Conservation (phyloP, 2,329 filamentous ascomycete genomes). For the Conoideocrella luteorostrata region DNA sequence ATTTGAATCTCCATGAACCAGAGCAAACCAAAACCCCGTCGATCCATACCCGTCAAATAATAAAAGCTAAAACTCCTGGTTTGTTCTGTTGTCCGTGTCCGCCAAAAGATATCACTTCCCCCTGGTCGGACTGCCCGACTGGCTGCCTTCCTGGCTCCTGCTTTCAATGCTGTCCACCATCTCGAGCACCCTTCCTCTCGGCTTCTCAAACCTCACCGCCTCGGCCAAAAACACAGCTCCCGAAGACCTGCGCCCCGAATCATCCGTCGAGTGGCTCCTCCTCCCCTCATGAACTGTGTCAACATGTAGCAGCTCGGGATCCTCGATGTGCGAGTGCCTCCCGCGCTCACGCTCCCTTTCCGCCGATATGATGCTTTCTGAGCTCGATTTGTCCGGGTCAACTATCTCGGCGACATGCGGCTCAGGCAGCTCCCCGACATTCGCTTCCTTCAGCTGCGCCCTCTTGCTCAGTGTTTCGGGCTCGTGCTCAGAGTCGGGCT, state of each 20-base stretch:
- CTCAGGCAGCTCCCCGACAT: conserved; percentile 9
- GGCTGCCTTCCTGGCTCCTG: conserved; percentile 35
- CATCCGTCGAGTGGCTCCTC: conserved; percentile 22
- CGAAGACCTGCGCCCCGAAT: conserved; percentile 23
- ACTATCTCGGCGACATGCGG: conserved; percentile 34
- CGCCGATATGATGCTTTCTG: not conserved
- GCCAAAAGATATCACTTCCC: not conserved
- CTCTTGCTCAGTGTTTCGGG: not conserved
- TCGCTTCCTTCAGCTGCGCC: conserved; percentile 3
- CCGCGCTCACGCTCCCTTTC: not conserved
- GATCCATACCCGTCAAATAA: too few relatives aligned
- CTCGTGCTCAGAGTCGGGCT: conserved; percentile 23
- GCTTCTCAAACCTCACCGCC: conserved; percentile 35
- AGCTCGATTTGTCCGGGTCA: conserved; percentile 19
- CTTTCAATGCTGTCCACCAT: conserved; percentile 53
- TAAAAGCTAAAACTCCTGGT: too few relatives aligned
- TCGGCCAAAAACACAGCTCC: conserved; percentile 38
- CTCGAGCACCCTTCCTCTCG: conserved; percentile 41
- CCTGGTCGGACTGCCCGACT: conserved; percentile 30
- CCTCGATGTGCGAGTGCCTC: not conserved
- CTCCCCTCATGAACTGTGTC: conserved; percentile 13
- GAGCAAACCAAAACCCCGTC: too few relatives aligned
- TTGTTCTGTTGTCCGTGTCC: too few relatives aligned
- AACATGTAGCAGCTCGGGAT: conserved; percentile 9
- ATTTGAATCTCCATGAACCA: too few relatives aligned